Base-by-base conservation (phyloP, 495 filamentous ascomycete genomes). In the Xylaria acuta region DNA sequence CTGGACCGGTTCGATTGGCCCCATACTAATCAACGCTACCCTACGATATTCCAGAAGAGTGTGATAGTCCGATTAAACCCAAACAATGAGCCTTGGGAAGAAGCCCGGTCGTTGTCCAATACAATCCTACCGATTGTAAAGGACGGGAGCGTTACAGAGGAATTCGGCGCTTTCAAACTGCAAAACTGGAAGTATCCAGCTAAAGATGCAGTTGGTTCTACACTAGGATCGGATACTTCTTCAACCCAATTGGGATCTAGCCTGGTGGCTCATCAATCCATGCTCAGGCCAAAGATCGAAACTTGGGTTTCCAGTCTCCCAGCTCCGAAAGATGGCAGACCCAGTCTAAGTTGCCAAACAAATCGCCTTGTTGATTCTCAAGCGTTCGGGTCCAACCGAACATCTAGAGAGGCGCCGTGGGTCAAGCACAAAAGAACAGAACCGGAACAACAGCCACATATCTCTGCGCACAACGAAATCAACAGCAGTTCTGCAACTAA, bases 1-100 rank as follows among this genome's bases (percentile, higher is more conserved):
- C 34, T 77, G 1, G 76, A 79, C n/a, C 71, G 76, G 20, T 72
- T 72, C n/a, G 49, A 59, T 14, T 66, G 70, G 70, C 62, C 51
- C 3, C 20, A 47, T 25, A 25, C 63, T 9, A 5, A 30, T 1
- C 12, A 18, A 16, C 62, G 63, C 20, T 79, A 79, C 30, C 51
- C 63, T 14, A 62, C 12, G 6, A 53, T 79, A 12, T 75, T 75
- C 34, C 30, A 69, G 18, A 54, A 54, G 14, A 73, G 74, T 53
- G 71, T 74, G 6, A 59, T 75, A 9, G 69, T 79, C 9, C 40
- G 67, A 16, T n/a, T 76, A 8, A 67, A 72, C n/a, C 49, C 63
- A 11, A 34, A 43, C 0, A 59, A 60, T 30, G 38, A 71, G 2
- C 32, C 69, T 14, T 58, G 60, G 69, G 12, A 53, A 22, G 59